Evolutionary conservation across 2,329 filamentous ascomycete genomes (phyloP).

Genomic region (Bipolaris cookei): DNA sequence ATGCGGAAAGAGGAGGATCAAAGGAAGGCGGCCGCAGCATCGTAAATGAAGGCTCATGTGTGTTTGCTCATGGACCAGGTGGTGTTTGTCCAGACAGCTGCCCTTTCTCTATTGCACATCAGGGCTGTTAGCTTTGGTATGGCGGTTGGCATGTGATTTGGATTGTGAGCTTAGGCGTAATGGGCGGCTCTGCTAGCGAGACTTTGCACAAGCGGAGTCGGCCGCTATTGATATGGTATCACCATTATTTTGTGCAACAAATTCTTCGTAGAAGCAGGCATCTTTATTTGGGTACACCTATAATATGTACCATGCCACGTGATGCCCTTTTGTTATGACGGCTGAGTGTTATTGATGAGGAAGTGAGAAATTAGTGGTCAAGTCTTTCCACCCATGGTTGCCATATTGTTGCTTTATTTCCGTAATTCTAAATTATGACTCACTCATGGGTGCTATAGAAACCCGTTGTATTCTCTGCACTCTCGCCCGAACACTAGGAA

Average conservation of each 20-base stretch:
- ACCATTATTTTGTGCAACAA: neutral
- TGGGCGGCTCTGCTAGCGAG: neutral
- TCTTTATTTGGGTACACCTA: neutral
- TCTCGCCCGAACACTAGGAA: neutral
- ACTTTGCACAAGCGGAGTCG: neutral
- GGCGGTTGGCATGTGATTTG: neutral
- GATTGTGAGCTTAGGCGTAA: neutral
- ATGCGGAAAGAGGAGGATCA: conserved; percentile 72
- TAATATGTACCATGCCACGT: too few relatives aligned
- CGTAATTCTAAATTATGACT: neutral
- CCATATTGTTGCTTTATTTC: neutral
- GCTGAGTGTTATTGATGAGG: neutral
- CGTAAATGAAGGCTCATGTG: conserved; percentile 18
- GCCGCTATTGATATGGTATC: conserved; percentile 4
- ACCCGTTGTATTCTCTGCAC: neutral
- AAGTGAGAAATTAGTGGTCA: neutral
- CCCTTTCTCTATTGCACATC: neutral
- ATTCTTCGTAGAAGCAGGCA: neutral
- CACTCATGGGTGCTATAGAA: neutral
- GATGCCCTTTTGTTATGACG: neutral
- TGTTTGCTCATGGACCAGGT: neutral
- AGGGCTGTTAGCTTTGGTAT: neutral
- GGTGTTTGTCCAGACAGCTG: neutral
- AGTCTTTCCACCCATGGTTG: neutral
- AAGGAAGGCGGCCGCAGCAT: conserved; percentile 32